Evolutionary conservation across 2,329 filamentous ascomycete genomes (phyloP).

Genomic region (Zymoseptoria pseudotritici): DNA sequence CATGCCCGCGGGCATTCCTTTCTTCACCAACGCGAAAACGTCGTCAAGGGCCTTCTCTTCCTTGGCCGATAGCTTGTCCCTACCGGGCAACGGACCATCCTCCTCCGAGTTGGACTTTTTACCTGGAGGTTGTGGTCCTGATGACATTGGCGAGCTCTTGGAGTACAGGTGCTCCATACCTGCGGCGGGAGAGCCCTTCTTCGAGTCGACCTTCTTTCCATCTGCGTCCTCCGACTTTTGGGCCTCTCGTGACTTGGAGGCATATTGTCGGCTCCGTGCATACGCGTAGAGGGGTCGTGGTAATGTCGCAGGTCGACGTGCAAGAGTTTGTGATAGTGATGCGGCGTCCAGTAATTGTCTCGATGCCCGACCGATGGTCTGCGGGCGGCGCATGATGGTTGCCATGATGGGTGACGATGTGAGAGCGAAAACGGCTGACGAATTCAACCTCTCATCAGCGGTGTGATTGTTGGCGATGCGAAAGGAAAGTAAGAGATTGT

Average conservation of each 20-base stretch:
- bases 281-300: constrained; percentile 38
- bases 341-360: constrained; percentile 28
- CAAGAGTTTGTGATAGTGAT: constrained; percentile 28
- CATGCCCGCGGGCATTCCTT: constrained; percentile 56
- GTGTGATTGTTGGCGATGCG: not conserved
- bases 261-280: constrained; percentile 37
- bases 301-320: constrained; percentile 32
- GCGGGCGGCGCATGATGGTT: constrained; percentile 29
- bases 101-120: constrained; percentile 33
- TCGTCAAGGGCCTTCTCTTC: constrained; percentile 53
- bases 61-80: constrained; percentile 44
- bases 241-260: constrained; percentile 39
- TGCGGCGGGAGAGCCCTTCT: constrained; percentile 29
- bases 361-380: constrained; percentile 27
- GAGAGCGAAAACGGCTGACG: not conserved
- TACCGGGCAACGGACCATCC: constrained; percentile 29
- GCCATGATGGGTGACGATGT: constrained; percentile 22
- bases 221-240: constrained; percentile 35
- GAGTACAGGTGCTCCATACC: constrained; percentile 42
- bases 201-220: constrained; percentile 14
- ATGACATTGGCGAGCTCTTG: constrained; percentile 35
- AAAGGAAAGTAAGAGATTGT: not conserved
- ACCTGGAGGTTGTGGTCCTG: constrained; percentile 22
- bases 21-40: constrained; percentile 49
- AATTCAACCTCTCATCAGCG: not conserved